A percentile compares a stretch with the other conserved stretches of the same genome.
Conservation (phyloP, 2,329 filamentous ascomycete genomes). For the Aspergillus novoparasiticus region DNA sequence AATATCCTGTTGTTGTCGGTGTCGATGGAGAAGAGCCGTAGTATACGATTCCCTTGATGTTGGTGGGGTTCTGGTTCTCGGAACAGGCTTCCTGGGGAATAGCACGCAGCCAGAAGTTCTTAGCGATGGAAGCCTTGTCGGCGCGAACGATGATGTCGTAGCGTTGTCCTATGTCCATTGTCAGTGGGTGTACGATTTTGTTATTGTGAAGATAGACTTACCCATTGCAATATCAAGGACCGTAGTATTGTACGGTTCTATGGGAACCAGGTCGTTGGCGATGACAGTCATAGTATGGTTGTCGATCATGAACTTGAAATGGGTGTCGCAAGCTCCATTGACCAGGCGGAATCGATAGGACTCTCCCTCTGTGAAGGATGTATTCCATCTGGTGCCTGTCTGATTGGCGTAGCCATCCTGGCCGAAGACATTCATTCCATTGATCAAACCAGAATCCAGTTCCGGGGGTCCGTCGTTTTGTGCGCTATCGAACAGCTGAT, state of each 20-base stretch:
- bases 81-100: slow-evolving; percentile 48
- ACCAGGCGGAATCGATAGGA: slow-evolving; percentile 32
- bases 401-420: slow-evolving; percentile 22
- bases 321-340: slow-evolving; percentile 29
- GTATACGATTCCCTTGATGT: slow-evolving; percentile 55
- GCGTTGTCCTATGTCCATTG: slow-evolving; percentile 33
- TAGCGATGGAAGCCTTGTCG: slow-evolving; percentile 22
- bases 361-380: slow-evolving; percentile 45
- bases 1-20: slow-evolving; percentile 23
- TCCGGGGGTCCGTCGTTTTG: slow-evolving; percentile 26
- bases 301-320: slow-evolving; percentile 50
- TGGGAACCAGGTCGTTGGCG: slow-evolving; percentile 59
- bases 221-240: slow-evolving; percentile 51
- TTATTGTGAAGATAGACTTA: slow-evolving; percentile 7
- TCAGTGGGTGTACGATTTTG: not conserved
- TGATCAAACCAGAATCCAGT: slow-evolving; percentile 52
- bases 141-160: slow-evolving; percentile 42
- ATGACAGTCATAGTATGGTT: slow-evolving; percentile 62
- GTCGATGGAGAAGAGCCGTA: slow-evolving; percentile 29
- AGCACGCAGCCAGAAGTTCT: slow-evolving; percentile 47
- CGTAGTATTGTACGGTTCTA: slow-evolving; percentile 56
- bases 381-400: slow-evolving; percentile 47
- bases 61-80: slow-evolving; percentile 41
- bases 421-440: slow-evolving; percentile 41
- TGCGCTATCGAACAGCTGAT: slow-evolving; percentile 26